A percentile compares a stretch with the other conserved stretches of the same genome.
Conservation (phyloP, 805 yeast genomes). For the Saturnispora bothae region DNA sequence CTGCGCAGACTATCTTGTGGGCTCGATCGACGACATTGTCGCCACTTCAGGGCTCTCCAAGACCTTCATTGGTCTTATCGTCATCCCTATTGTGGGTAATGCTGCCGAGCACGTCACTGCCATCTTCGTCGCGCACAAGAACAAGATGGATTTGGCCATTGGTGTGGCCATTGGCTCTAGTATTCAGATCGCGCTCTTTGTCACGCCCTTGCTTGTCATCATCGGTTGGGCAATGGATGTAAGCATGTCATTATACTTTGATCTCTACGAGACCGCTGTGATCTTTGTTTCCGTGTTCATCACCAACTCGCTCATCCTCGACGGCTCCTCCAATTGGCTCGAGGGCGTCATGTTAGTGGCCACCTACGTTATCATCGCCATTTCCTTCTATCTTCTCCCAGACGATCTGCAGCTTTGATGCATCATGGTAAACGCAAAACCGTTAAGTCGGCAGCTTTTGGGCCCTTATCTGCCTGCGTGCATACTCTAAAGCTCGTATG, state of each 20-base stretch:
- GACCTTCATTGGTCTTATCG: slow-evolving; percentile 88
- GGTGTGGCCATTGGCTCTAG: slow-evolving; percentile 97
- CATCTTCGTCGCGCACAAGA: slow-evolving; percentile 84
- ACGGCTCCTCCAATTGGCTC: slow-evolving; percentile 94
- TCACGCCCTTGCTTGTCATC: slow-evolving; percentile 90
- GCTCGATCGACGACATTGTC: slow-evolving; percentile 85
- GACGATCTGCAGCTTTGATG: slow-evolving; percentile 34
- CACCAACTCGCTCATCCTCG: slow-evolving; percentile 76
- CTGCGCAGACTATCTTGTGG: slow-evolving; percentile 90
- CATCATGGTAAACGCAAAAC: too few species aligned
- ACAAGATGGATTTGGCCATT: slow-evolving; percentile 94
- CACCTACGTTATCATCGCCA: slow-evolving; percentile 76
- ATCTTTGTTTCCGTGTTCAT: slow-evolving; percentile 83
- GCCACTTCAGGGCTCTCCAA: slow-evolving; percentile 77
- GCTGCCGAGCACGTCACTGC: slow-evolving; percentile 99
- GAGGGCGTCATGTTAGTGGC: slow-evolving; percentile 91
- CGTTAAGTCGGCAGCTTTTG: too few species aligned
- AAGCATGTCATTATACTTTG: slow-evolving; percentile 88
- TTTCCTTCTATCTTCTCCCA: slow-evolving; percentile 87
- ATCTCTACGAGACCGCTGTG: slow-evolving; percentile 89
- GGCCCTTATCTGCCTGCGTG: too few species aligned
- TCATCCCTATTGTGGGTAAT: slow-evolving; percentile 94
- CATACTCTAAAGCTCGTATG: too few species aligned
- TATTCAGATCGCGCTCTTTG: slow-evolving; percentile 87
- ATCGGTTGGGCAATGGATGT: slow-evolving; percentile 87